A percentile compares a stretch with the other conserved stretches of the same genome.
phyloP scores from a whole-genome alignment of 1,139 yeast species.

The Scheffersomyces titani region DNA sequence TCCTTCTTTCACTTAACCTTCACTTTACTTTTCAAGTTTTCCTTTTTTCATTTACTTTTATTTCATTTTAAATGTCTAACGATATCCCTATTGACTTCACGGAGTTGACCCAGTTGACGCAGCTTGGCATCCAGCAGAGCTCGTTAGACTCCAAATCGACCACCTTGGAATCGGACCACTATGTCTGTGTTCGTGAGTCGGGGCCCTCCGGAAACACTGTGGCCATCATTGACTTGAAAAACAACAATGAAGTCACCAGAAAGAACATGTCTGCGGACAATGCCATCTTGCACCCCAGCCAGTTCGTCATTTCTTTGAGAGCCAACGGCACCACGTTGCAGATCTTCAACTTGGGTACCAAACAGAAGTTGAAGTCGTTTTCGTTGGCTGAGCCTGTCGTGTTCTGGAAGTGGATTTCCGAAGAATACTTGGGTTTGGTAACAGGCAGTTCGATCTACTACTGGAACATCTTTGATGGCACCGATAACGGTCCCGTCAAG shows the following conservation, averaged over 20 bases:
- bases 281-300: slow-evolving; percentile 92
- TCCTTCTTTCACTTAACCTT: slow-evolving; percentile 1
- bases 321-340: slow-evolving; percentile 97
- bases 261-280: slow-evolving; percentile 97
- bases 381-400: slow-evolving; percentile 87
- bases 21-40: neutral
- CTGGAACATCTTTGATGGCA: slow-evolving; percentile 87
- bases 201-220: slow-evolving; percentile 80
- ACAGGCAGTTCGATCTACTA: slow-evolving; percentile 74
- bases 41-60: neutral
- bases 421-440: slow-evolving; percentile 75
- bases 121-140: slow-evolving; percentile 78
- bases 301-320: slow-evolving; percentile 86
- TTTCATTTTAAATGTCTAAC: slow-evolving; percentile 25
- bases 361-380: slow-evolving; percentile 87
- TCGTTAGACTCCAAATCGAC: slow-evolving; percentile 92
- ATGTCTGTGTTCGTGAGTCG: slow-evolving; percentile 84
- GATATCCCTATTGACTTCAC: slow-evolving; percentile 96
- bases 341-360: slow-evolving; percentile 84
- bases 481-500: slow-evolving; percentile 71
- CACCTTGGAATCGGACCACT: slow-evolving; percentile 89
- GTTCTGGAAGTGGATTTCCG: slow-evolving; percentile 92
- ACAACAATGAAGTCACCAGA: slow-evolving; percentile 71
- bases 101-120: slow-evolving; percentile 85
- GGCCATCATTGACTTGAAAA: slow-evolving; percentile 83